Percentiles rank a stretch among this genome's conserved stretches.
Evolutionary conservation across 164 flowering plant genomes (phyloP).

Genomic region (Saururus chinensis): DNA sequence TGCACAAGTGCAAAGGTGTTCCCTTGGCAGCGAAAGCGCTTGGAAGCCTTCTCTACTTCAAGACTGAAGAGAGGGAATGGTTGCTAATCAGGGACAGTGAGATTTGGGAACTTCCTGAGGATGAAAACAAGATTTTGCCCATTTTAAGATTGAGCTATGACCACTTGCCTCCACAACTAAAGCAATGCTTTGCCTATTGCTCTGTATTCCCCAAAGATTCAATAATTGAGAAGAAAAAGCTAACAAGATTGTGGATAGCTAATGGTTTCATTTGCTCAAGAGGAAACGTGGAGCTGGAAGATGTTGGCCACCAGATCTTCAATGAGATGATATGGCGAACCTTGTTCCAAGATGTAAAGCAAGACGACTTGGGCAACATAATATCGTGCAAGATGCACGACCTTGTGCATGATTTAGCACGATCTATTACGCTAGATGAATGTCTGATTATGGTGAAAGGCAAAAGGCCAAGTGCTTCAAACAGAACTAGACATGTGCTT

Average conservation of each 20-base stretch:
- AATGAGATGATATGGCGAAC: slow-evolving; percentile 5
- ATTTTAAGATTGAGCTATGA: slow-evolving; percentile 13
- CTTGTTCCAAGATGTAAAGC: slow-evolving; percentile 5
- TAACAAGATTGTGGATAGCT: slow-evolving; percentile 15
- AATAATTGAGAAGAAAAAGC: slow-evolving; percentile 1
- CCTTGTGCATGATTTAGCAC: slow-evolving; percentile 8
- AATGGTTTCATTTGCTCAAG: slow-evolving; percentile 7
- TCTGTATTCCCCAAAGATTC: slow-evolving; percentile 14
- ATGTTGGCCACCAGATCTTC: slow-evolving; percentile 1
- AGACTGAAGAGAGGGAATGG: slow-evolving; percentile 8
- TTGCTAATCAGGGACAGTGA: slow-evolving; percentile 6
- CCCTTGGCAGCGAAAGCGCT: slow-evolving; percentile 9
- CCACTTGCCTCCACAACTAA: slow-evolving; percentile 13
- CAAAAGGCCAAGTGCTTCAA: neutral
- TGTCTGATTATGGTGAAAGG: neutral
- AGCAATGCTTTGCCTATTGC: slow-evolving; percentile 15
- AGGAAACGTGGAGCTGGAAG: slow-evolving; percentile 8
- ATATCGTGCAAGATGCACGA: slow-evolving; percentile 8
- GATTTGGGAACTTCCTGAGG: slow-evolving; percentile 8
- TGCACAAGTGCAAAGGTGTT: slow-evolving; percentile 8
- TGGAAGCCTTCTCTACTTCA: slow-evolving; percentile 7
- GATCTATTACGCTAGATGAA: slow-evolving; percentile 1
- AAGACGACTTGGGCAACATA: slow-evolving; percentile 4
- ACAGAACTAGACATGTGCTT: slow-evolving; percentile 1
- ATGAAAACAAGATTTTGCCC: slow-evolving; percentile 7